A percentile compares a stretch with the other conserved stretches of the same genome.
These are phyloP conservation scores for Murraya koenigii DNA, from an alignment of 345 rosid genomes.

Conservation along the genomic window DNA sequence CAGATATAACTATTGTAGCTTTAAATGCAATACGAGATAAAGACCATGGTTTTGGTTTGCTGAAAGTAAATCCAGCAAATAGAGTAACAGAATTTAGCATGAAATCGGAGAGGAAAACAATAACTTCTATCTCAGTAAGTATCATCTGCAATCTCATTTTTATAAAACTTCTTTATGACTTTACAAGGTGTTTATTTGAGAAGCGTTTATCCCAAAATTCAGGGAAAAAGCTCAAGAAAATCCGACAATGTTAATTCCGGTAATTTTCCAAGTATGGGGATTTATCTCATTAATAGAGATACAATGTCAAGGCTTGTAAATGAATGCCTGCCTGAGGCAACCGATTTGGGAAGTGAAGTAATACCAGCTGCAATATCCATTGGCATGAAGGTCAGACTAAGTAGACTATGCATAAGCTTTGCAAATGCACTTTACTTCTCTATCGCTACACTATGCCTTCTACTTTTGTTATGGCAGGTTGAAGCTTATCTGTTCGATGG, in stretches of 20 bases:
- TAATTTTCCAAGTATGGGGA: slow-evolving; percentile 56
- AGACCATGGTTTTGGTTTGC: slow-evolving; percentile 50
- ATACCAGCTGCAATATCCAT: slow-evolving; percentile 61
- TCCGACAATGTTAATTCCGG: slow-evolving; percentile 12
- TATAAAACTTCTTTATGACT: background rate
- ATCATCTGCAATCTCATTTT: background rate
- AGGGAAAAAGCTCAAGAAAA: slow-evolving; percentile 33
- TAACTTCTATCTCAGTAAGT: slow-evolving; percentile 35
- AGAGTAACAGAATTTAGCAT: slow-evolving; percentile 37
- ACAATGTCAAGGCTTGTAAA: slow-evolving; percentile 54
- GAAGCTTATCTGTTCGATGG: slow-evolving; percentile 62
- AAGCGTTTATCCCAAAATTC: slow-evolving; percentile 14
- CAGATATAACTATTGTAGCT: slow-evolving; percentile 62
- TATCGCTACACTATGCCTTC: background rate
- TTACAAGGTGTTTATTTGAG: background rate
- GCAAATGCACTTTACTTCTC: background rate
- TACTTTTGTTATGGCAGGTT: slow-evolving; percentile 42
- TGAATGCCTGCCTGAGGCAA: slow-evolving; percentile 50
- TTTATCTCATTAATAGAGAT: slow-evolving; percentile 58
- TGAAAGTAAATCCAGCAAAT: slow-evolving; percentile 48
- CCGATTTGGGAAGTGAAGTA: slow-evolving; percentile 56
- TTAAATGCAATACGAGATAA: slow-evolving; percentile 36
- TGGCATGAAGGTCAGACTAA: slow-evolving; percentile 62
- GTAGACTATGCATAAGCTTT: background rate
- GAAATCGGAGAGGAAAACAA: slow-evolving; percentile 28